Conservation (phyloP, 345 rosid species). For the Brassica incana region DNA sequence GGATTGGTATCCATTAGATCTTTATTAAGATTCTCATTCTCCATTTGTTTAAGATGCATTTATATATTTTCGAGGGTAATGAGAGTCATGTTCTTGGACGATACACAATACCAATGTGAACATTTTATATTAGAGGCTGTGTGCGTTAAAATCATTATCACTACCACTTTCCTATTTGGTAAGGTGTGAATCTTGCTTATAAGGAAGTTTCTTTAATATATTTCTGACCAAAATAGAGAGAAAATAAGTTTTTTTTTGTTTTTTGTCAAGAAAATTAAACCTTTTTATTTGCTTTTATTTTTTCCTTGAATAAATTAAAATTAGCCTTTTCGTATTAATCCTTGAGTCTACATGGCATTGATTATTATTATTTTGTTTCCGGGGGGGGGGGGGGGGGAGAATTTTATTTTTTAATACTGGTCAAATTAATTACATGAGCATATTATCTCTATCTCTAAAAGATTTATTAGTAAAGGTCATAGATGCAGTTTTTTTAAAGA, state of each 20-base stretch:
- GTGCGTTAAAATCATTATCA: conserved; percentile 27
- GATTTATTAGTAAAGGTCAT: no score
- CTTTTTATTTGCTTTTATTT: not conserved
- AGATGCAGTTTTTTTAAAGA: no score
- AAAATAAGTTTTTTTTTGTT: not conserved
- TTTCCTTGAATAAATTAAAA: no score
- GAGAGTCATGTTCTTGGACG: conserved; percentile 32
- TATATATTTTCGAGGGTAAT: conserved; percentile 21
- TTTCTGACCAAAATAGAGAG: not conserved
- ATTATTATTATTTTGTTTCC: no score
- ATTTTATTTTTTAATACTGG: no score
- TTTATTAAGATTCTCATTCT: conserved; percentile 17
- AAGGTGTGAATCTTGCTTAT: conserved; percentile 32
- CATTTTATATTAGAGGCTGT: not conserved
- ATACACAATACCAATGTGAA: conserved; percentile 37
- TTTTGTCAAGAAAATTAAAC: not conserved
- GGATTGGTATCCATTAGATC: conserved; percentile 30
- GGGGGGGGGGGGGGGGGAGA: no score
- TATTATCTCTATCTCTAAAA: no score
- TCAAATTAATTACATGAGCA: no score
- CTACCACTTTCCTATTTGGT: conserved; percentile 10
- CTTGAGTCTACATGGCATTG: no score
- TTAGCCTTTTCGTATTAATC: no score
- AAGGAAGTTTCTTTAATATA: conserved; percentile 5
- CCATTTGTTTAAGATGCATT: conserved; percentile 12